Percentiles rank a stretch among this genome's conserved stretches.
Evolutionary conservation across 2,329 filamentous ascomycete genomes (phyloP).

Genomic region (Aspergillus pseudotamarii): DNA sequence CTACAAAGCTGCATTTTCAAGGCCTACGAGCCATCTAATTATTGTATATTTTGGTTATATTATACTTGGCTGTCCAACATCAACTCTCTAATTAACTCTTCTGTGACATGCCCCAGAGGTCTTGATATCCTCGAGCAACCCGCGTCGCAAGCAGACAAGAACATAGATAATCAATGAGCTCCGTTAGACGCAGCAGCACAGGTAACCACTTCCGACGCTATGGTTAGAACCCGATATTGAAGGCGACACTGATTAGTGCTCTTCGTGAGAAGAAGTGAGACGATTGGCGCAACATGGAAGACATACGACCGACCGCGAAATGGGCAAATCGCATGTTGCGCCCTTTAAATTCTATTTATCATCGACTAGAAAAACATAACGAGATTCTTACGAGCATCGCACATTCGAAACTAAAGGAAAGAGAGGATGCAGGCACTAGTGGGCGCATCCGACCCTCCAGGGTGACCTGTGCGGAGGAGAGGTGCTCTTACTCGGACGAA

Average conservation of each 20-base stretch:
- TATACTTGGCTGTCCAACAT: slow-evolving; percentile 9
- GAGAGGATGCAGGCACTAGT: slow-evolving; percentile 6
- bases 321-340: slow-evolving; percentile 49
- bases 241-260: background rate
- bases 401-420: slow-evolving; percentile 24
- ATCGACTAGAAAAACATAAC: slow-evolving; percentile 45
- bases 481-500: slow-evolving; percentile 35
- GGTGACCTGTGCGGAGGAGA: slow-evolving; percentile 12
- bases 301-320: slow-evolving; percentile 43
- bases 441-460: slow-evolving; percentile 12
- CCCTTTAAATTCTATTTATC: slow-evolving; percentile 44
- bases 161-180: slow-evolving; percentile 18
- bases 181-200: slow-evolving; percentile 2
- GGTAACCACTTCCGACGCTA: slow-evolving; percentile 1
- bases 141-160: slow-evolving; percentile 1
- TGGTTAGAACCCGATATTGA: background rate
- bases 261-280: slow-evolving; percentile 1
- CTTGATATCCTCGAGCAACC: background rate
- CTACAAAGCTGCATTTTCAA: slow-evolving; percentile 8
- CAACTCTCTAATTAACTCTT: background rate
- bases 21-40: background rate
- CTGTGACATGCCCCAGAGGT: background rate
- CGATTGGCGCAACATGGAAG: slow-evolving; percentile 33
- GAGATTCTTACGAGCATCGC: slow-evolving; percentile 34
- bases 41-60: slow-evolving; percentile 6